Base-by-base conservation (phyloP, 2,329 filamentous ascomycete genomes). In the Arthrocladium fulminans region DNA sequence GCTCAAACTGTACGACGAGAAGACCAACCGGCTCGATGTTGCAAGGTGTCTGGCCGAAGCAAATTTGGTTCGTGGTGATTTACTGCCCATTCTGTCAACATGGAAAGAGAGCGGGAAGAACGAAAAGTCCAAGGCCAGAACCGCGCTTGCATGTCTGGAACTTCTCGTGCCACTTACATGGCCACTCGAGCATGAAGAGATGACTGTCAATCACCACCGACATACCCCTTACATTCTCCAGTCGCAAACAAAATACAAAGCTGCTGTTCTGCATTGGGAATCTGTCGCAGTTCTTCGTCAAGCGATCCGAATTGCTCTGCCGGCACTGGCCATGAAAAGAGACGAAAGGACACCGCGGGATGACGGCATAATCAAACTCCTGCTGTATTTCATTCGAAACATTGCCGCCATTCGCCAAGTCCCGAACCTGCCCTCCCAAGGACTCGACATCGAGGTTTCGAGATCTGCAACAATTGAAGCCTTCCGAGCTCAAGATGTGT, bases 1-100 rank as follows among this genome's bases (percentile, higher is more conserved):
- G 92, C 77, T 98, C 57, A 88, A 88, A 58, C 80, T 95, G 54
- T 92, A 92, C 73, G 89, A 96, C 65, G 86, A 94, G 63, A 94
- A 94, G 65, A 81, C 84, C 55, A 94, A 95, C 63, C 84, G 90
- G 57, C 84, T 94, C 74, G 92, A 98, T 63, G 92, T 98, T 51
- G 89, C 90, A 52, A 79, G 92, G 68, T 96, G 88, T 65, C 74
- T 97, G 57, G 83, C 88, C 61, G 88, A 97, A 66, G 85, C 88
- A 38, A 96, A 96, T 61, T 68, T 98, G n/a, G 79, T 97, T 49
- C 84, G 84, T 61, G 86, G 87, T 44, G 92, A 98, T 66, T 69
- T 98, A 48, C 73, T 97, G 49, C 88, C 90, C 48, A 97, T 98
- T 55, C 74, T 98, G 19, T 83, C 87, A 8, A 72, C 80, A 51